phyloP scores from a whole-genome alignment of 2,329 filamentous ascomycete genomes.

The Tricladium varicosporioides region DNA sequence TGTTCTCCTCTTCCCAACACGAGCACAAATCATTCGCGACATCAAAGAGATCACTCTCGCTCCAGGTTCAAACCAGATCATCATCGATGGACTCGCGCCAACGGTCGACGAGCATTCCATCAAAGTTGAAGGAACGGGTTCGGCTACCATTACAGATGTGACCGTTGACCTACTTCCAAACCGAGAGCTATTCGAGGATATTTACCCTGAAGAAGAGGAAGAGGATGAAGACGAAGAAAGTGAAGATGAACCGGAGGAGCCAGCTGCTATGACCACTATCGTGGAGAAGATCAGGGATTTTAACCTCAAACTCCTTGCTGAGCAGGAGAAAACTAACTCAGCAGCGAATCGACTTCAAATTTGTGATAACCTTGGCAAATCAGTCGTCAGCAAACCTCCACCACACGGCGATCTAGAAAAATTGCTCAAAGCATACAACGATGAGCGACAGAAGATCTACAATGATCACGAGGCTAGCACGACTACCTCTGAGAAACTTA shows the following conservation, averaged over 20 bases:
- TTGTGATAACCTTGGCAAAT: constrained; percentile 28
- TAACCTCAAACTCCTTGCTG: constrained; percentile 20
- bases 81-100: constrained; percentile 52
- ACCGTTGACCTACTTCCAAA: constrained; percentile 55
- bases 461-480: constrained; percentile 39
- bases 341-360: constrained; percentile 26
- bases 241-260: constrained; percentile 31
- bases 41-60: constrained; percentile 52
- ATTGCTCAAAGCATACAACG: constrained; percentile 24
- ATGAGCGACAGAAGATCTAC: constrained; percentile 36
- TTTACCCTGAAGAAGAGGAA: constrained; percentile 37
- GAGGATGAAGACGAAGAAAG: constrained; percentile 30
- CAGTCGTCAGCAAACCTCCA: constrained; percentile 19
- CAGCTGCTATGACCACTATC: constrained; percentile 25
- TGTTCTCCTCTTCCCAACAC: constrained; percentile 61
- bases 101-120: constrained; percentile 54
- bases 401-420: constrained; percentile 24
- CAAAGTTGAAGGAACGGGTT: constrained; percentile 58
- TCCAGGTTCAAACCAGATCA: constrained; percentile 56
- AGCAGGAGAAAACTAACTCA: constrained; percentile 34
- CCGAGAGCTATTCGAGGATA: constrained; percentile 43
- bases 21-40: constrained; percentile 60
- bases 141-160: constrained; percentile 60
- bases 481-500: constrained; percentile 34
- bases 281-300: constrained; percentile 25